Evolutionary conservation across 139 green algal genomes (phyloP).

Genomic region (Tetraselmis striata): DNA sequence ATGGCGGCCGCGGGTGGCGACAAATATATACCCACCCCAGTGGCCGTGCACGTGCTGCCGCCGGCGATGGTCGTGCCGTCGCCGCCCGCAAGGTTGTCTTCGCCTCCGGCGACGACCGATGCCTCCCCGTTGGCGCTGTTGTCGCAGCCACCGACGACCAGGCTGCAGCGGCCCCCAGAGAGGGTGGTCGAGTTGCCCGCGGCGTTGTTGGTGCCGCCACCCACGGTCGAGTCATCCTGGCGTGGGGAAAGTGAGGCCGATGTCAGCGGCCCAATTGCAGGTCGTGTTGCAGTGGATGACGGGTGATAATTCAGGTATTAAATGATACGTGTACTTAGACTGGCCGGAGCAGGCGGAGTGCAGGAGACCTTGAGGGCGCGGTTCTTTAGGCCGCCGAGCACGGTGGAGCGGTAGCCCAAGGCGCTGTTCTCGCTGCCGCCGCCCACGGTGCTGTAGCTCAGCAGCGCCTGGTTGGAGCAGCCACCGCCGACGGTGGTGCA

Average conservation of each 20-base stretch:
- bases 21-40: too few species aligned
- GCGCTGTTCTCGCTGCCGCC: neutral
- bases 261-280: too few species aligned
- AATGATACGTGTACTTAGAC: too few species aligned
- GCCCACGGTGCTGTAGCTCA: neutral
- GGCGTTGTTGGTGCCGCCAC: neutral
- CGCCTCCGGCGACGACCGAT: neutral
- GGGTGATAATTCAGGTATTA: too few species aligned
- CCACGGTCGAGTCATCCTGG: neutral
- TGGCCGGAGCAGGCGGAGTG: too few species aligned
- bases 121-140: neutral
- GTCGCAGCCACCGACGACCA: neutral
- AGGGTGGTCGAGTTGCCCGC: neutral
- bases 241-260: too few species aligned
- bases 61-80: neutral
- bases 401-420: neutral
- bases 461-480: neutral
- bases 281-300: too few species aligned
- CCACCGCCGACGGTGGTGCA: neutral
- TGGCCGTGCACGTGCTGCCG: neutral
- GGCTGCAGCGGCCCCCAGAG: neutral
- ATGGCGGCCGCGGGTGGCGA: too few species aligned
- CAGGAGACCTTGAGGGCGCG: neutral
- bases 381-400: neutral
- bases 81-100: neutral